Evolutionary conservation across 2,329 filamentous ascomycete species (phyloP).

Genomic region (Herpotrichia juniperi): DNA sequence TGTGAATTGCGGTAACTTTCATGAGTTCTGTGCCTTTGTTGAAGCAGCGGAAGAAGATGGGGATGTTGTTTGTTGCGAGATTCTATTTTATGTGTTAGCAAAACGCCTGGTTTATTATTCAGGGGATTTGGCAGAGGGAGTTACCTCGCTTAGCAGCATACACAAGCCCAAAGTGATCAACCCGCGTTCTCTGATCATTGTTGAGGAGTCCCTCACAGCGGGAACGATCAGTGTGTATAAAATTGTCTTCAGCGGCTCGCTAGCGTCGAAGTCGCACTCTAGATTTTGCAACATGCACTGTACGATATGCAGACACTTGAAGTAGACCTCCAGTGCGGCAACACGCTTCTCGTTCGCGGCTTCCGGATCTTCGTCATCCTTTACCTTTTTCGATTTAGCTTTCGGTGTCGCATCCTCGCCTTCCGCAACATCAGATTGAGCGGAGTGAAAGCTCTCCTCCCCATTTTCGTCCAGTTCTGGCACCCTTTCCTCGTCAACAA

Average conservation of each 20-base stretch:
- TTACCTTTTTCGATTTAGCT: slow-evolving; percentile 27
- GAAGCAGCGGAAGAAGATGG: slow-evolving; percentile 94
- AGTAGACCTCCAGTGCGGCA: slow-evolving; percentile 92
- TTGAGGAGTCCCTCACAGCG: slow-evolving; percentile 90
- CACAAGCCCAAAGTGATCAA: slow-evolving; percentile 89
- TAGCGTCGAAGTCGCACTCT: slow-evolving; percentile 83
- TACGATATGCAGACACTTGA: slow-evolving; percentile 97
- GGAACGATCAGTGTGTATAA: slow-evolving; percentile 96
- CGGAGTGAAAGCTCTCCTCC: slow-evolving; percentile 85
- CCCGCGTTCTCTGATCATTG: slow-evolving; percentile 88
- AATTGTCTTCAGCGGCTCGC: slow-evolving; percentile 94
- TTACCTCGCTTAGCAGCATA: slow-evolving; percentile 82
- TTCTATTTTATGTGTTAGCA: slow-evolving; percentile 59
- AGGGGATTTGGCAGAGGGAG: slow-evolving; percentile 22
- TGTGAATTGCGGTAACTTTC: slow-evolving; percentile 88
- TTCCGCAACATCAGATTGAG: slow-evolving; percentile 80
- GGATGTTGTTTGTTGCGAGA: slow-evolving; percentile 88
- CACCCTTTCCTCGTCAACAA: slow-evolving; percentile 70
- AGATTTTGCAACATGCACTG: slow-evolving; percentile 98
- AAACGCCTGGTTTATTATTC: no score
- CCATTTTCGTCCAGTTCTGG: slow-evolving; percentile 52
- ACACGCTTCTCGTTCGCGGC: slow-evolving; percentile 74
- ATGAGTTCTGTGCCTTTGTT: slow-evolving; percentile 88
- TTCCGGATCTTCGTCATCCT: slow-evolving; percentile 53
- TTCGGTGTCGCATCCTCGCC: slow-evolving; percentile 57